These are phyloP conservation scores for Myrica gale DNA, from an alignment of 306 rosid genomes.

Conservation along the genomic window DNA sequence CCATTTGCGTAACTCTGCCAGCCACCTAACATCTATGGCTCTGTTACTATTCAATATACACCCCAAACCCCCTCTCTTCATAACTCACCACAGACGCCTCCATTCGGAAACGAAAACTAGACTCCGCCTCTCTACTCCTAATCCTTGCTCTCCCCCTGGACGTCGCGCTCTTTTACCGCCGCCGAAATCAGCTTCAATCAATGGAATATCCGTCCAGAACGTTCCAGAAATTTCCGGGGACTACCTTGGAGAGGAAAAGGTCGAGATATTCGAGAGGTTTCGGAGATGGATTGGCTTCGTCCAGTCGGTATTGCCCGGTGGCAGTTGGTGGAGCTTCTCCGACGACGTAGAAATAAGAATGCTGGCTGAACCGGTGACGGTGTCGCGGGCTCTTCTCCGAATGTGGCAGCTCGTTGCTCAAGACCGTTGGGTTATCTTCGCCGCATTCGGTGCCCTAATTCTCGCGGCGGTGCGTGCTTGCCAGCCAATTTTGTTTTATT, in stretches of 20 bases:
- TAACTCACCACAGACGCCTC: constrained; percentile 12
- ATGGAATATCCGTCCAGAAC: constrained; percentile 50
- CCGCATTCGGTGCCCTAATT: constrained; percentile 74
- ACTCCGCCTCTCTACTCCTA: constrained; percentile 21
- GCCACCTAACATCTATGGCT: constrained; percentile 41
- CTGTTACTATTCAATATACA: constrained; percentile 39
- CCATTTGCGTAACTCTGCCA: not conserved
- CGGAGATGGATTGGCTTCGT: constrained; percentile 34
- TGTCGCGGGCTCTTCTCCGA: constrained; percentile 63
- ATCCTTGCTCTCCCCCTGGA: constrained; percentile 13
- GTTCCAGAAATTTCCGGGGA: constrained; percentile 29
- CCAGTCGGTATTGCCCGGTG: constrained; percentile 68
- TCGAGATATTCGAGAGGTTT: constrained; percentile 33
- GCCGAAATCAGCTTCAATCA: constrained; percentile 54
- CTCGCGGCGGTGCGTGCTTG: constrained; percentile 61
- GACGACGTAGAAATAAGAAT: constrained; percentile 41
- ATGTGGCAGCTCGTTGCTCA: constrained; percentile 84
- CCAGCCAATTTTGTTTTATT: no score
- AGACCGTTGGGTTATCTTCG: constrained; percentile 75
- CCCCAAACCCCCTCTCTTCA: constrained; percentile 17
- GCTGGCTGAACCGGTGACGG: constrained; percentile 67
- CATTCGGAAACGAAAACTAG: constrained; percentile 19
- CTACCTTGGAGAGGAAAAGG: constrained; percentile 21
- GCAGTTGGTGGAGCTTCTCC: constrained; percentile 78
- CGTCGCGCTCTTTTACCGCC: constrained; percentile 31